phyloP scores from a whole-genome alignment of 495 filamentous ascomycete species.

The Penicillium maclennaniae region DNA sequence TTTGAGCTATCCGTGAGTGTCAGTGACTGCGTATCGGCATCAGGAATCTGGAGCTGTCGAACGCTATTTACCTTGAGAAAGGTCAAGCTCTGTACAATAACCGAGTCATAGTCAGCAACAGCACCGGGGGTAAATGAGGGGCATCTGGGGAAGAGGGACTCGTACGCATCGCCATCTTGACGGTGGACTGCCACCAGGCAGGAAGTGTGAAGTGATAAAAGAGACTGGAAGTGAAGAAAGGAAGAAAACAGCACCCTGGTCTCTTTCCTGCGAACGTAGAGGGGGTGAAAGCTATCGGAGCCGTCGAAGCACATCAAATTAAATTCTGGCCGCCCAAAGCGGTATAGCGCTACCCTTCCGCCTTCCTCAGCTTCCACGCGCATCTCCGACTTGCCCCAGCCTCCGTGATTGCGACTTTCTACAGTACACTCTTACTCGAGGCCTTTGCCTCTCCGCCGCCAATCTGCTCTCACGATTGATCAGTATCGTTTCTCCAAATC shows the following conservation, averaged over 20 bases:
- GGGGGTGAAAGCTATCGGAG: conserved; percentile 22
- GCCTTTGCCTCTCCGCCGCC: conserved; percentile 15
- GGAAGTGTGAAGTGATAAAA: conserved; percentile 13
- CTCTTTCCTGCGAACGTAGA: conserved; percentile 17
- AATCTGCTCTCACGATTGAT: conserved; percentile 36
- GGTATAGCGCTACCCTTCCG: conserved; percentile 33
- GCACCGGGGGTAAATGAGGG: conserved; percentile 29
- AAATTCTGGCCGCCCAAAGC: conserved; percentile 36
- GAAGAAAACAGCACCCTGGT: conserved; percentile 8
- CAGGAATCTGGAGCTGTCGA: not conserved
- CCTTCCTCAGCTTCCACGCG: conserved; percentile 22
- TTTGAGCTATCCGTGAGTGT: conserved; percentile 52
- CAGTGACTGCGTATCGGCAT: conserved; percentile 15
- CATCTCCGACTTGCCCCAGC: not conserved
- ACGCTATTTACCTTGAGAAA: conserved; percentile 60
- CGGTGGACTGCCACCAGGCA: conserved; percentile 36
- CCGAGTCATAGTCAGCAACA: conserved; percentile 24
- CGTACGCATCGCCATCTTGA: conserved; percentile 65
- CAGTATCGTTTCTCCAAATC: conserved; percentile 20
- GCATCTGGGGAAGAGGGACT: conserved; percentile 20
- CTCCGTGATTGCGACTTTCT: not conserved
- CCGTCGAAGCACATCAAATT: conserved; percentile 20
- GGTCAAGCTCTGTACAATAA: conserved; percentile 58
- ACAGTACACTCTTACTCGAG: not conserved
- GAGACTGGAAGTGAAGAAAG: conserved; percentile 9